phyloP scores from a whole-genome alignment of 2,329 filamentous ascomycete genomes.

The Sphaerulina populicola region DNA sequence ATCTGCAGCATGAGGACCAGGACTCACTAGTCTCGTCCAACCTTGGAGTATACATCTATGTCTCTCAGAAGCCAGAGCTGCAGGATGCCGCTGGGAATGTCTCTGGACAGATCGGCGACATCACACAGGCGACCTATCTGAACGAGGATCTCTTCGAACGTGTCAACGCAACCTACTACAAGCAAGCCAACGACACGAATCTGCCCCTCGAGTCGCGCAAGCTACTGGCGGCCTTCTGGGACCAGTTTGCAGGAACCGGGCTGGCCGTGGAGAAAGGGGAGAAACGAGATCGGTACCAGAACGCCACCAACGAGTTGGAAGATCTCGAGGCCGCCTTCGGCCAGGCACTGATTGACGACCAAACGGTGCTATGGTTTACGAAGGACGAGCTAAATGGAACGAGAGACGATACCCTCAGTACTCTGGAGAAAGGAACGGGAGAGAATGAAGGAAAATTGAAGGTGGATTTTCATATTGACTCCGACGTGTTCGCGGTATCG shows the following conservation, averaged over 20 bases:
- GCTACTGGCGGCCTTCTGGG: slow-evolving; percentile 63
- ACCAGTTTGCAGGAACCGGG: slow-evolving; percentile 65
- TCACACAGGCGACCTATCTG: slow-evolving; percentile 65
- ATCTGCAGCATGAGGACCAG: slow-evolving; percentile 52
- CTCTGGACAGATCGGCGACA: slow-evolving; percentile 48
- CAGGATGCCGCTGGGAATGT: slow-evolving; percentile 40
- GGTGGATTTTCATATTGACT: neutral
- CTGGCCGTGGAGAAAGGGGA: slow-evolving; percentile 58
- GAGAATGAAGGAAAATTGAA: slow-evolving; percentile 57
- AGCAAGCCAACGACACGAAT: slow-evolving; percentile 39
- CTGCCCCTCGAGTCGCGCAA: slow-evolving; percentile 60
- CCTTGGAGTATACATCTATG: slow-evolving; percentile 40
- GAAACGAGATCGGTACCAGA: slow-evolving; percentile 68
- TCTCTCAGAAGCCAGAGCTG: slow-evolving; percentile 38
- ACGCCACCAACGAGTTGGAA: slow-evolving; percentile 68
- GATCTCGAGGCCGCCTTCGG: slow-evolving; percentile 63
- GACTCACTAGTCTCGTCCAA: slow-evolving; percentile 43
- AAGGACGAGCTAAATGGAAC: slow-evolving; percentile 63
- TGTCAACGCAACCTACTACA: slow-evolving; percentile 42
- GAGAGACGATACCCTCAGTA: slow-evolving; percentile 57
- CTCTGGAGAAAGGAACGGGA: slow-evolving; percentile 59
- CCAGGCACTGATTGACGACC: slow-evolving; percentile 70
- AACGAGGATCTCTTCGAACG: slow-evolving; percentile 64
- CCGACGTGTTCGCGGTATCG: slow-evolving; percentile 61
- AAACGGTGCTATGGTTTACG: slow-evolving; percentile 67